A percentile compares a stretch with the other conserved stretches of the same genome.
phyloP scores from a whole-genome alignment of 169 alveolate genomes.

The Theileria equi region DNA sequence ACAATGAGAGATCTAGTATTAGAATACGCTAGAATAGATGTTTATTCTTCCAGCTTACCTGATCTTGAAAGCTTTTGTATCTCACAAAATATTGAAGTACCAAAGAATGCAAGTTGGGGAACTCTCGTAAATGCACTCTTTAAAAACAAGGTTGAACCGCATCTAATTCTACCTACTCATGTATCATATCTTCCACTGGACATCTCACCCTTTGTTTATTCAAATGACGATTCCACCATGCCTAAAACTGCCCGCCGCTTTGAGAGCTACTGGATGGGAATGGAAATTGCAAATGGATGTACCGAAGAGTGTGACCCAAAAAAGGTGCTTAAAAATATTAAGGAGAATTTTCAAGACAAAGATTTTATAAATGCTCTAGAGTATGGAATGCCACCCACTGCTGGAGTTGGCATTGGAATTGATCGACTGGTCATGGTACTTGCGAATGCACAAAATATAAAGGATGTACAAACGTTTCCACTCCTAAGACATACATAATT shows the following conservation, averaged over 20 bases:
- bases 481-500: conserved; percentile 18
- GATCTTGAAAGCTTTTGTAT: too few relatives aligned
- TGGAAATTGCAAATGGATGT: conserved; percentile 97
- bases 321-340: conserved; percentile 76
- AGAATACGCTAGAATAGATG: conserved; percentile 35
- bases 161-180: conserved; percentile 50
- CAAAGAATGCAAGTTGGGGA: conserved; percentile 81
- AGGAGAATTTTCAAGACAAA: conserved; percentile 88
- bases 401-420: conserved; percentile 95
- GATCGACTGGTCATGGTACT: conserved; percentile 93
- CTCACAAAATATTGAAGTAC: conserved; percentile 74
- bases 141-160: conserved; percentile 53
- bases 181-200: conserved; percentile 90
- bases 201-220: conserved; percentile 86
- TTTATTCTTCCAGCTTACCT: background rate
- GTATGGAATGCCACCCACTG: conserved; percentile 95
- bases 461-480: conserved; percentile 58
- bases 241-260: conserved; percentile 96
- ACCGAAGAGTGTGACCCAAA: conserved; percentile 99
- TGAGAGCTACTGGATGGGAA: conserved; percentile 94
- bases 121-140: conserved; percentile 41
- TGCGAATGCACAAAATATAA: conserved; percentile 86
- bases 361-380: conserved; percentile 89
- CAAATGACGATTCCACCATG: conserved; percentile 93
- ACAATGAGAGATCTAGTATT: conserved; percentile 30